phyloP scores from a whole-genome alignment of 192 early-diverging fungal genomes.

The Podochytrium sp. region DNA sequence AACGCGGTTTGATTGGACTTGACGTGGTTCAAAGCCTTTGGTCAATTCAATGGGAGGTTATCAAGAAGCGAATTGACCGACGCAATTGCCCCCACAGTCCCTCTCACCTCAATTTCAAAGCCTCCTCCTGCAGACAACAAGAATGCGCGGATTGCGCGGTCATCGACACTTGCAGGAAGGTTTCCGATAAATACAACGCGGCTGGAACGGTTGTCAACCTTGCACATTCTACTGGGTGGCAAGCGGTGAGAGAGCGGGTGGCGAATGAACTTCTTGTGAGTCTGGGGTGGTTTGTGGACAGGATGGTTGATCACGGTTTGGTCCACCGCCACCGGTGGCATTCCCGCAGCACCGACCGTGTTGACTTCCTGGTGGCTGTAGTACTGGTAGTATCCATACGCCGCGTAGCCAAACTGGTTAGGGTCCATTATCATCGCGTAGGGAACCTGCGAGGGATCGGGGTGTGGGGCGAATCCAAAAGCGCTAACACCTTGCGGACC shows the following conservation, averaged over 20 bases:
- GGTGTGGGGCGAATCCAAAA: too few relatives aligned
- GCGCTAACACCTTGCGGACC: too few relatives aligned
- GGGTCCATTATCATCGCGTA: too few relatives aligned
- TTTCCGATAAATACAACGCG: conserved; percentile 11
- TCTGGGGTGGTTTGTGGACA: not conserved
- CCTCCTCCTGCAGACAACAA: not conserved
- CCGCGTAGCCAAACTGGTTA: too few relatives aligned
- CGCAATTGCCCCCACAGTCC: not conserved
- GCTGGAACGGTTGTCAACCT: not conserved
- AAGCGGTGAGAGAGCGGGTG: not conserved
- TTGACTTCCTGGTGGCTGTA: not conserved
- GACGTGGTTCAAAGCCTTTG: conserved; percentile 24
- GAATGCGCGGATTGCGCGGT: conserved; percentile 12
- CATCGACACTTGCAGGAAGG: conserved; percentile 6
- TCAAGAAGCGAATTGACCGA: not conserved
- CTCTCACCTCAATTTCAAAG: conserved; percentile 8
- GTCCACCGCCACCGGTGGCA: not conserved
- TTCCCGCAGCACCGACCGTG: too few relatives aligned
- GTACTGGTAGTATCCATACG: not conserved
- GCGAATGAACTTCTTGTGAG: not conserved
- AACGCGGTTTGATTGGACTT: not conserved
- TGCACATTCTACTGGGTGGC: conserved; percentile 2
- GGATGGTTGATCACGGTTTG: not conserved
- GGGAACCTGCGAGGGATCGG: too few relatives aligned
- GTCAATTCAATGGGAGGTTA: not conserved